Conservation (phyloP, 164 flowering plant species). For the Vitis labrusca region DNA sequence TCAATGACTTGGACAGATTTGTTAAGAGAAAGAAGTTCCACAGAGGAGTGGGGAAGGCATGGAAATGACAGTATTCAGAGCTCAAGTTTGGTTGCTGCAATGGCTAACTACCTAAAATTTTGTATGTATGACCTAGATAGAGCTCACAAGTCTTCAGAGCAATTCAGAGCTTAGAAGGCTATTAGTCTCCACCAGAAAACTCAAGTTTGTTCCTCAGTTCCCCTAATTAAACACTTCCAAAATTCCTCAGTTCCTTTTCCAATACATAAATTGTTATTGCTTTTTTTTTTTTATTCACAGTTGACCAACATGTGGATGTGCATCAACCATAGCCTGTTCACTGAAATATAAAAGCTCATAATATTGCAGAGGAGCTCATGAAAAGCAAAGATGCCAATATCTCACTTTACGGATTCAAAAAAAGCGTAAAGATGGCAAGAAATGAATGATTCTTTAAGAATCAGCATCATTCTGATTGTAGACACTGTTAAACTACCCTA, state of each 20-base stretch:
- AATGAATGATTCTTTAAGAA: not conserved
- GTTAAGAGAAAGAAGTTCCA: constrained; percentile 25
- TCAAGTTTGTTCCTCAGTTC: too few relatives aligned
- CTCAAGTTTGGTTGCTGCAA: constrained; percentile 31
- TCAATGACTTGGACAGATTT: constrained; percentile 37
- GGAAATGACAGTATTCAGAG: constrained; percentile 29
- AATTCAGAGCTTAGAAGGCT: constrained; percentile 8
- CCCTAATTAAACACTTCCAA: too few relatives aligned
- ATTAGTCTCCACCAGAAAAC: not conserved
- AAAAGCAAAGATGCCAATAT: too few relatives aligned
- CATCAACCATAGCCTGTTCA: not conserved
- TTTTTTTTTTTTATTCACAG: not conserved
- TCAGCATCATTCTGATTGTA: not conserved
- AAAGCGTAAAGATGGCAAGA: not conserved
- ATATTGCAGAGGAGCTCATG: too few relatives aligned
- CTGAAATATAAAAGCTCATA: not conserved
- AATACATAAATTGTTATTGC: too few relatives aligned
- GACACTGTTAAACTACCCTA: not conserved
- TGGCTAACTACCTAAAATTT: constrained; percentile 25
- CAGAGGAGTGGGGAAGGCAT: constrained; percentile 20
- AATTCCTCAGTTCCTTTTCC: too few relatives aligned
- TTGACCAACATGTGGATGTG: not conserved
- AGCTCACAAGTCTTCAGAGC: constrained; percentile 11
- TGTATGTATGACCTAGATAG: constrained; percentile 22
- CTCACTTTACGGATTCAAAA: too few relatives aligned